Conservation (phyloP, 768 basidiomycete genomes). For the Serendipita sp. region DNA sequence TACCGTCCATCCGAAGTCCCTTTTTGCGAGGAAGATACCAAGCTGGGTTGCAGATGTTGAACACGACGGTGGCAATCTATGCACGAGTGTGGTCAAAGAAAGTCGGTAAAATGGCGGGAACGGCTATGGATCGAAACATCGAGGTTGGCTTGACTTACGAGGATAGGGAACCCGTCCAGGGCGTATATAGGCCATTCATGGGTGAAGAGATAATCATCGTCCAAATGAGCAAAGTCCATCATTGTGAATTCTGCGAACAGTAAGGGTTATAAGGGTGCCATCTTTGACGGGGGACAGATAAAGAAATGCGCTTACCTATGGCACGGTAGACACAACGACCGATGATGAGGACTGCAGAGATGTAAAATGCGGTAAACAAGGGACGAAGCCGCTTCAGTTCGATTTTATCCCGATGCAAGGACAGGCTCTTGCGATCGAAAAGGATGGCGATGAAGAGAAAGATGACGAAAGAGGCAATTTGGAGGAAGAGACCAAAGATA, state of each 20-base stretch:
- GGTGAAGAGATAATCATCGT: not conserved
- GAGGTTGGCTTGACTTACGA: not conserved
- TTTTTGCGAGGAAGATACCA: conserved; percentile 1
- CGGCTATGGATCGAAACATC: too few relatives aligned
- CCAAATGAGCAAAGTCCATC: not conserved
- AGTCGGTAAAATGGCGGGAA: not conserved
- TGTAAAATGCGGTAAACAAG: not conserved
- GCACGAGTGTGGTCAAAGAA: not conserved
- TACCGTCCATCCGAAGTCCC: conserved; percentile 1
- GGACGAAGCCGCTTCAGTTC: not conserved
- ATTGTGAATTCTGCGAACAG: conserved; percentile 1
- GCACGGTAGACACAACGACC: not conserved
- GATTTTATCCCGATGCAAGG: too few relatives aligned
- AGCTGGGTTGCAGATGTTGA: not conserved
- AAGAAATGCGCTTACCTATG: not conserved
- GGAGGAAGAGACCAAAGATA: not conserved
- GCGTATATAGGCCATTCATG: conserved; percentile 6
- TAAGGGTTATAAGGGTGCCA: too few relatives aligned
- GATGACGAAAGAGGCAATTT: not conserved
- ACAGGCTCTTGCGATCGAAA: not conserved
- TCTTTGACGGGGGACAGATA: not conserved
- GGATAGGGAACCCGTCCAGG: conserved; percentile 1
- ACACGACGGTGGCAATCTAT: not conserved
- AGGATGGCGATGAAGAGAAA: not conserved
- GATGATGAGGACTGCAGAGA: not conserved